Conservation (phyloP, 192 early-diverging fungal genomes). For the Pilaira anomala region DNA sequence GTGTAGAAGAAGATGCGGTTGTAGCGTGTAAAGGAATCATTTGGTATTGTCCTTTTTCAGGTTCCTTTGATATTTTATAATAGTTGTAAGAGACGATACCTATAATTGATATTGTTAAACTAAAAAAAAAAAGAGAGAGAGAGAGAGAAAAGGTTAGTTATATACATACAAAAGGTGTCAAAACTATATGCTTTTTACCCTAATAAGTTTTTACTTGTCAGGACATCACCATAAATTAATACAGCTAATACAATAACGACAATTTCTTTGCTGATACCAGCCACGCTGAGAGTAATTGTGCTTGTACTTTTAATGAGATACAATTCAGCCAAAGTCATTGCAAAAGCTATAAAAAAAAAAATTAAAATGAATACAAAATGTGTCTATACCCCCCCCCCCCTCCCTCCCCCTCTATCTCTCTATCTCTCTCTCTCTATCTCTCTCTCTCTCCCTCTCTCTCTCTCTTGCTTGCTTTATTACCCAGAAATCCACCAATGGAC, state of each 20-base stretch:
- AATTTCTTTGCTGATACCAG: conserved; percentile 80
- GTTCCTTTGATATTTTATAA: conserved; percentile 17
- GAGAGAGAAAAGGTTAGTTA: conserved; percentile 23
- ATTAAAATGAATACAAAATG: background rate
- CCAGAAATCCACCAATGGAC: conserved; percentile 62
- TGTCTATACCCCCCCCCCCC: background rate
- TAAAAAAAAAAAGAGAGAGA: background rate
- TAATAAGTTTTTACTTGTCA: conserved; percentile 60
- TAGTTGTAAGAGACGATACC: conserved; percentile 47
- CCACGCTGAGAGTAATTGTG: conserved; percentile 79
- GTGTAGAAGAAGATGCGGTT: background rate
- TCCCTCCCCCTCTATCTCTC: background rate
- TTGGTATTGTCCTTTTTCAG: conserved; percentile 10
- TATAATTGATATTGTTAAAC: conserved; percentile 35
- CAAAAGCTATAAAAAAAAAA: conserved; percentile 52
- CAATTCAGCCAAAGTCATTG: conserved; percentile 77
- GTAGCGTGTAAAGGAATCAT: conserved; percentile 18
- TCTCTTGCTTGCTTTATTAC: conserved; percentile 7
- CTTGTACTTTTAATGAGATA: conserved; percentile 72
- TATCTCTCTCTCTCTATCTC: background rate
- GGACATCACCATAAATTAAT: conserved; percentile 68
- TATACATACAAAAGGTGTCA: background rate
- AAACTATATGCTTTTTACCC: conserved; percentile 43
- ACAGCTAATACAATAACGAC: conserved; percentile 66
- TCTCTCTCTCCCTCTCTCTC: background rate